Evolutionary conservation across 108 stramenopile species (phyloP).

Genomic region (Parmales sp.): DNA sequence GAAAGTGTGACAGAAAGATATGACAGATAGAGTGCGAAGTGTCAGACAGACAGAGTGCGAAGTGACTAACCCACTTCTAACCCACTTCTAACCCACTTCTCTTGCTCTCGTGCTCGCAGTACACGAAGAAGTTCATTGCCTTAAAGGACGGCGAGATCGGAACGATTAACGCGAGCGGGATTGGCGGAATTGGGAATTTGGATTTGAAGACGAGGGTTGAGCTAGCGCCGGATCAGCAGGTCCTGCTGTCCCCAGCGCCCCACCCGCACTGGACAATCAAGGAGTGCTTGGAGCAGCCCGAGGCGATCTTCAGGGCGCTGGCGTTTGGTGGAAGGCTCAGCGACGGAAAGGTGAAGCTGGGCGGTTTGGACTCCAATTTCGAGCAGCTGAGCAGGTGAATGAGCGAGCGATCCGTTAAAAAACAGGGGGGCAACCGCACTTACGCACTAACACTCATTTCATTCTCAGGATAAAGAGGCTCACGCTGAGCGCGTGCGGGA

Average conservation of each 20-base stretch:
- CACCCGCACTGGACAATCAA: constrained; percentile 93
- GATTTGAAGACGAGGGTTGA: constrained; percentile 80
- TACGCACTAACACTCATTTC: too few species aligned
- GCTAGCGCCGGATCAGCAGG: constrained; percentile 80
- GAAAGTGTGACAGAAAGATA: too few species aligned
- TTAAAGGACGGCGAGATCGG: constrained; percentile 99
- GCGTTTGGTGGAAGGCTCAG: constrained; percentile 78
- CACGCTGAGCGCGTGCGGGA: constrained; percentile 88
- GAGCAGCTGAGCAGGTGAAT: constrained; percentile 45
- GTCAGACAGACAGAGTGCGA: too few species aligned
- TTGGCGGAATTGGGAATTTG: too few species aligned
- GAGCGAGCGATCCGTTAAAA: too few species aligned
- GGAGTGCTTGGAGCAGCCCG: constrained; percentile 86
- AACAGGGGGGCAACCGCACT: too few species aligned
- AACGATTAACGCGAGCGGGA: constrained; percentile 79
- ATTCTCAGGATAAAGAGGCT: constrained; percentile 59
- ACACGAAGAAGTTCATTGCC: constrained; percentile 95
- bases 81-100: too few species aligned
- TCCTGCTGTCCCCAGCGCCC: constrained; percentile 80
- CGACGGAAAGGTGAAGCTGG: constrained; percentile 52
- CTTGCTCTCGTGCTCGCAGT: too few species aligned
- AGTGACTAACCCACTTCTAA: too few species aligned
- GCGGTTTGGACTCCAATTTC: constrained; percentile 72
- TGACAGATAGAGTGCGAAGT: too few species aligned
- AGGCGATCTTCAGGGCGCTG: constrained; percentile 84